Evolutionary conservation across 208 protist species (phyloP).

Genomic region (Leishmania arabica): DNA sequence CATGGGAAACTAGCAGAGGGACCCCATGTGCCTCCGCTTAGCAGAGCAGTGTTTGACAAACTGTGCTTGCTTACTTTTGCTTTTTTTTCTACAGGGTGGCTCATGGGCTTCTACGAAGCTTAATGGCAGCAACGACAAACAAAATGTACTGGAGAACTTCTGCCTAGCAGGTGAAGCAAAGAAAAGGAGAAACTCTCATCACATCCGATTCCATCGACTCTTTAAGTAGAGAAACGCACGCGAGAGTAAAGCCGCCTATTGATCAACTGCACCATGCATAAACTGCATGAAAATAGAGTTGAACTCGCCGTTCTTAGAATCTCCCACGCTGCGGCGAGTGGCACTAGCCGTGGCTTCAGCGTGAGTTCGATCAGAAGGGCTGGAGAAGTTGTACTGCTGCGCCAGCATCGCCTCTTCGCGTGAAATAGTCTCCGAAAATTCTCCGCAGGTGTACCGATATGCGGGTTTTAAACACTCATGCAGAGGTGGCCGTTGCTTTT

Average conservation of each 20-base stretch:
- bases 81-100: not conserved
- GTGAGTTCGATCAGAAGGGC: conserved; percentile 16
- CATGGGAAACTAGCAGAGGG: not conserved
- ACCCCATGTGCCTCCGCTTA: not conserved
- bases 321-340: conserved; percentile 7
- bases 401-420: conserved; percentile 32
- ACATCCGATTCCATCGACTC: not conserved
- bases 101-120: not conserved
- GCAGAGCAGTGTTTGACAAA: not conserved
- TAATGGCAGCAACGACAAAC: not conserved
- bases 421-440: conserved; percentile 28
- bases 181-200: conserved; percentile 10
- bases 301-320: conserved; percentile 19
- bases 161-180: conserved; percentile 2
- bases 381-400: conserved; percentile 31
- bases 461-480: conserved; percentile 11
- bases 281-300: conserved; percentile 29
- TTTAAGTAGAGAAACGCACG: not conserved
- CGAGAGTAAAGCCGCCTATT: not conserved
- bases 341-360: conserved; percentile 11
- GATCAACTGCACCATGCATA: conserved; percentile 7
- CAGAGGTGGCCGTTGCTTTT: not conserved
- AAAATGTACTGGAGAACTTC: not conserved
- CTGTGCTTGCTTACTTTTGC: not conserved
- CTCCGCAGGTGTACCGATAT: conserved; percentile 26